Conservation (phyloP, 2,329 filamentous ascomycete genomes). For the Phyllosticta ampelicida region DNA sequence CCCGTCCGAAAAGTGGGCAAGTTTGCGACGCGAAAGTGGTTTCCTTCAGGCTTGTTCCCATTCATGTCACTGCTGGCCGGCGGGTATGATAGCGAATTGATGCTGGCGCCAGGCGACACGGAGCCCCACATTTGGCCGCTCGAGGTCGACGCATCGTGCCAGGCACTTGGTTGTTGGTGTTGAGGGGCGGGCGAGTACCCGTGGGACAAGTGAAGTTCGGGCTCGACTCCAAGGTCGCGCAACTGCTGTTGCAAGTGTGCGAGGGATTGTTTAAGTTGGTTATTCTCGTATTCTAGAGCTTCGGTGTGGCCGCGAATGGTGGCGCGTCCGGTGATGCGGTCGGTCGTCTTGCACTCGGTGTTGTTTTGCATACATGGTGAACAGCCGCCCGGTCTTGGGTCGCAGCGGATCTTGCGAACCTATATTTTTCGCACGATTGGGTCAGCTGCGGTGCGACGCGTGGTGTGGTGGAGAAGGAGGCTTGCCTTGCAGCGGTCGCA, state of each 20-base stretch:
- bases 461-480: neutral
- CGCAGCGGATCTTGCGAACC: conserved; percentile 81
- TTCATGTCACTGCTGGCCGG: conserved; percentile 10
- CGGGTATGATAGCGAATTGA: conserved; percentile 15
- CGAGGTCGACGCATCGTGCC: conserved; percentile 4
- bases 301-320: conserved; percentile 69
- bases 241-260: conserved; percentile 58
- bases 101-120: conserved; percentile 19
- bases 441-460: neutral
- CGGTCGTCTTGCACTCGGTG: conserved; percentile 72
- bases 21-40: conserved; percentile 14
- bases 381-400: conserved; percentile 69
- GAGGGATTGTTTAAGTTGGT: conserved; percentile 55
- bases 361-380: conserved; percentile 69
- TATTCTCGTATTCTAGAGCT: conserved; percentile 61
- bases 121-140: conserved; percentile 13
- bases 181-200: conserved; percentile 16
- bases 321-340: conserved; percentile 74
- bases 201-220: conserved; percentile 33
- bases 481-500: conserved; percentile 80
- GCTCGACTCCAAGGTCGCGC: conserved; percentile 48
- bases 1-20: conserved; percentile 38
- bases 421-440: conserved; percentile 23
- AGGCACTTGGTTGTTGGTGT: conserved; percentile 15
- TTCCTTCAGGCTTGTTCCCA: conserved; percentile 13